Evolutionary conservation across 1,284 basidiomycete species (phyloP).

Genomic region (Ceratorhiza oryzae-sativae): DNA sequence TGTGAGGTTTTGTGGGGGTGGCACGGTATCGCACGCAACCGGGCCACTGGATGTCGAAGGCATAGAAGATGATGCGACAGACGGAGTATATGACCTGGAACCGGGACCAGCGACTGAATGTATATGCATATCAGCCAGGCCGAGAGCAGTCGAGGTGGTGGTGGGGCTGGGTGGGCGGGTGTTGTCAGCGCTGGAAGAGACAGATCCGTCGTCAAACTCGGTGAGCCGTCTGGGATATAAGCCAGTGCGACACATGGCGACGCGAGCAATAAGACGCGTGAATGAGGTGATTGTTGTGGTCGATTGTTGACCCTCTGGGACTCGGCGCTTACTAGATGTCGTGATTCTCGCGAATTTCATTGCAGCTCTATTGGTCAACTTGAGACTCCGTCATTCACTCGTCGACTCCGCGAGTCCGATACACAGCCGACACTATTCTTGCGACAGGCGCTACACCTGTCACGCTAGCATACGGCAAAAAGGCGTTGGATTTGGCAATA

Average conservation of each 20-base stretch:
- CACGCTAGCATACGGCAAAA: background rate
- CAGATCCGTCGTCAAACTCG: constrained; percentile 32
- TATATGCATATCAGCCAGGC: constrained; percentile 30
- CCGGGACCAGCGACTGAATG: background rate
- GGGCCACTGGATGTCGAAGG: constrained; percentile 10
- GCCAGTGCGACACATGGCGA: background rate
- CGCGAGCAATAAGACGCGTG: constrained; percentile 32
- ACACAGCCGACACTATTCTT: background rate
- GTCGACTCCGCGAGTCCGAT: background rate
- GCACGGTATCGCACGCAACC: constrained; percentile 24
- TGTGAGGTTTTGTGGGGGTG: constrained; percentile 21
- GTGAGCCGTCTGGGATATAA: constrained; percentile 18
- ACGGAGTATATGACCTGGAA: background rate
- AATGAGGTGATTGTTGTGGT: constrained; percentile 36
- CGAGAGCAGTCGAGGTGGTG: constrained; percentile 11
- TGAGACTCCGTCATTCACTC: background rate
- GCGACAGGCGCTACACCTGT: background rate
- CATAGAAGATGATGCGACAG: background rate
- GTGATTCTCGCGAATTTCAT: background rate
- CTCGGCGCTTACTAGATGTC: constrained; percentile 20
- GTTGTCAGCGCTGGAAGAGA: constrained; percentile 8
- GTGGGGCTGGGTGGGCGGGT: constrained; percentile 2
- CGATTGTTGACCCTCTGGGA: background rate
- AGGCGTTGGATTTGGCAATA: background rate
- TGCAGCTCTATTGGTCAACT: background rate